Evolutionary conservation across 148 eudicot species (phyloP), one percentile per base, ranked within the genome.

Genomic region (Heliosperma pusillum): DNA sequence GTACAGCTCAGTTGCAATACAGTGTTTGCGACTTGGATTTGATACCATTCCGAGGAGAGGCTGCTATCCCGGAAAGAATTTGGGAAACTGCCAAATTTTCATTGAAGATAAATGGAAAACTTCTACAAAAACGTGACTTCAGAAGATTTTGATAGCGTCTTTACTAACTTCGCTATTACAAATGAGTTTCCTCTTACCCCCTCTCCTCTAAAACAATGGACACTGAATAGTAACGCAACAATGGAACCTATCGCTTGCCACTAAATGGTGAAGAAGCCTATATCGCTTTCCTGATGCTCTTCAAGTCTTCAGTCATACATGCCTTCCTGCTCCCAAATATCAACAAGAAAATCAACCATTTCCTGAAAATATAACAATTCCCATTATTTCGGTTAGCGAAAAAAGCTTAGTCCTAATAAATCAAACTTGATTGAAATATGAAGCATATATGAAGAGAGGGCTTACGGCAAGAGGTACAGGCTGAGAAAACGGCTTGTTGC

Each of bases 301-400:
- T 3, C 1, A 29, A 29, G 1, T 29, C 42, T 36, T 88, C 86
- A 92, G 76, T 89, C 91, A 76, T 93, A 90, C 89, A 89, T 74
- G 65, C 97, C 97, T 73, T 90, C 96, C 74, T 90, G 89, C 81
- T 93, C 93, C 97, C 97, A 93, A 16, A 89, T 56, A 72, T 90
- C 91, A 3, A 93, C 96, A 0, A 93, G 89, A 81, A 92, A 89
- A 87, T 89, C 89, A 22, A 89, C 90, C 96, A 93, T 90, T 82
- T 89, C 96, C 97, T 93, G 87, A 12, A 44, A 19, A 12, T 9
- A 45, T 9, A 45, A 44, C 24, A 16, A n/a, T 61, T 27, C n/a
- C 11, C 60, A 30, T 7, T 25, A 53, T 7, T 10, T 19, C 25
- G 40, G 65, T 75, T 63, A 45, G 22, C 10, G 36, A 26, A 20